Percentiles rank a stretch among this genome's conserved stretches.
phyloP scores from a whole-genome alignment of 768 basidiomycete genomes.

The Russula sp. region DNA sequence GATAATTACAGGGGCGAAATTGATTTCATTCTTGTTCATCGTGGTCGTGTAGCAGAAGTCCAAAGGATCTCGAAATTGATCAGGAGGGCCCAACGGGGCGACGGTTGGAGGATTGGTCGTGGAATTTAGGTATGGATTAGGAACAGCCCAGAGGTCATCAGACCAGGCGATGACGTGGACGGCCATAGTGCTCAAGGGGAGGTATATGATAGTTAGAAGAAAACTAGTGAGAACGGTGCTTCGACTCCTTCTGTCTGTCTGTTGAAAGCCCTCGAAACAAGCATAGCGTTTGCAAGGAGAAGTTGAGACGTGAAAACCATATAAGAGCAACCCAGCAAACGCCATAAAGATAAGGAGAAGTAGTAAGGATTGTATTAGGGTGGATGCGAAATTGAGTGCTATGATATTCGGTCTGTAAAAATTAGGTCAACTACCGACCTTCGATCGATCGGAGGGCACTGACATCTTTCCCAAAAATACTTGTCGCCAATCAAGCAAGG shows the following conservation, averaged over 20 bases:
- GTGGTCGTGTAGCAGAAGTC: constrained; percentile 82
- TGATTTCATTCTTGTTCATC: constrained; percentile 65
- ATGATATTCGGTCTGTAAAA: constrained; percentile 61
- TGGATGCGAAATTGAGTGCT: constrained; percentile 68
- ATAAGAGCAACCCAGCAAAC: constrained; percentile 53
- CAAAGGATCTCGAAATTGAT: constrained; percentile 56
- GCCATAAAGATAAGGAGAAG: constrained; percentile 58
- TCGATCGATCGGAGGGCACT: constrained; percentile 32
- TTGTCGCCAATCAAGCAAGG: constrained; percentile 51
- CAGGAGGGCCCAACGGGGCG: constrained; percentile 52
- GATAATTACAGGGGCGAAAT: constrained; percentile 62
- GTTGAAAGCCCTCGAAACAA: constrained; percentile 55
- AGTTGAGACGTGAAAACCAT: constrained; percentile 54
- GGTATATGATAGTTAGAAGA: constrained; percentile 62
- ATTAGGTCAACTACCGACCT: constrained; percentile 15
- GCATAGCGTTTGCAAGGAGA: constrained; percentile 48
- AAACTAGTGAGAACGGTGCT: constrained; percentile 61
- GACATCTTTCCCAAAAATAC: constrained; percentile 68
- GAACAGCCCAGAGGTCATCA: constrained; percentile 68
- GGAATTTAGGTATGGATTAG: constrained; percentile 64
- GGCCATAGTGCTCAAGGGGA: constrained; percentile 75
- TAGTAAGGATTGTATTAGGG: constrained; percentile 55
- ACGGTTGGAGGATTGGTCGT: constrained; percentile 50
- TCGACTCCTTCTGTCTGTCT: constrained; percentile 44
- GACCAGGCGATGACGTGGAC: constrained; percentile 77